Evolutionary conservation across 352 stramenopile genomes (phyloP), one percentile per base, ranked within the genome.

Genomic region (Thraustochytrium sp.): DNA sequence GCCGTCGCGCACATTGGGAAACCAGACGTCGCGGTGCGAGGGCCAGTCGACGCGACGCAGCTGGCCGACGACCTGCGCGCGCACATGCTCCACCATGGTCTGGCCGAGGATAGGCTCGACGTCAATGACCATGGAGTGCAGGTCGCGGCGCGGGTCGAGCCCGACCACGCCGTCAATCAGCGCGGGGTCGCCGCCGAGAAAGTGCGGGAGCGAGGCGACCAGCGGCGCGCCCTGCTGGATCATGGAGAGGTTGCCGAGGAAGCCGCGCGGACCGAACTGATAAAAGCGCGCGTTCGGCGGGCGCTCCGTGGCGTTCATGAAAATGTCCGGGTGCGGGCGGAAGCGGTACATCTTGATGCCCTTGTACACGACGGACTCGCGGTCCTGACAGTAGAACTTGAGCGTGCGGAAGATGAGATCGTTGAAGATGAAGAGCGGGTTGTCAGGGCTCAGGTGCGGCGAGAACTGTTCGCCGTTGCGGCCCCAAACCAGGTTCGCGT

Each of bases 341-440:
- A 72, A 80, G 23, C 68, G n/a, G n/a, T 40, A 51, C 68, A 80
- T 80, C 23, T 77, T 68, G 31, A 77, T 63, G 51, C 68, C 68
- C 37, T 64, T 61, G 68, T 65, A 72, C 5, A 64, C 48, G 53
- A 46, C 68, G 29, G 31, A 18, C 53, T 80, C 48, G 13, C 16
- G 23, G 42, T 80, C 26, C 37, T 80, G 3, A 44, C 40, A 55
- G 21, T 46, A 3, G n/a, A 80, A 80, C 31, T 53, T 46, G 21
- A 80, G 42, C 34, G 68, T 31, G 9, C 68, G 68, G 3, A 8
- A 65, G 13, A 80, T 80, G 68, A 80, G 31, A 72, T 80, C 68
- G 51, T 80, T 80, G 68, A 80, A 80, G 68, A 80, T 80, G 51
- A 80, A 36, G n/a, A 80, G 21, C 68, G 31, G 11, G 8, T 80